Conservation (phyloP, 768 basidiomycete species). For the Calocybe indica region DNA sequence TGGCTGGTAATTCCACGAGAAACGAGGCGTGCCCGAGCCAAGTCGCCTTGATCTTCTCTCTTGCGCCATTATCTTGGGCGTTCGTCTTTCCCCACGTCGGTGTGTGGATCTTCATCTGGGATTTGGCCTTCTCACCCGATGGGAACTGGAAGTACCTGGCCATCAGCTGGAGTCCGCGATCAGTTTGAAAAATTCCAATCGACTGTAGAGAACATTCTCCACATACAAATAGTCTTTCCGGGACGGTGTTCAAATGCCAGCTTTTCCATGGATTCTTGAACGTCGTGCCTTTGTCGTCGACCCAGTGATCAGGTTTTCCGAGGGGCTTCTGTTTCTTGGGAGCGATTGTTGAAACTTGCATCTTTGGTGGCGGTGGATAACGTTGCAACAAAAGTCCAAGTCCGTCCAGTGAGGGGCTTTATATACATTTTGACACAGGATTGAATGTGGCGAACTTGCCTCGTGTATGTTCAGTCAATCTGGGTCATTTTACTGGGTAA, state of each 20-base stretch:
- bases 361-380: not conserved
- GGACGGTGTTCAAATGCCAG: conserved; percentile 8
- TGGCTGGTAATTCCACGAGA: conserved; percentile 42
- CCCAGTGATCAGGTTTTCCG: conserved; percentile 20
- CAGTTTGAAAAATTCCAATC: not conserved
- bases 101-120: conserved; percentile 25
- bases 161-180: not conserved
- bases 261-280: conserved; percentile 26
- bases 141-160: conserved; percentile 2
- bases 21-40: conserved; percentile 56
- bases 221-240: conserved; percentile 12
- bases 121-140: conserved; percentile 7
- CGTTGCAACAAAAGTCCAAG: no score
- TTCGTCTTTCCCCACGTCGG: conserved; percentile 31
- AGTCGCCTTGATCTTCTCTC: conserved; percentile 40
- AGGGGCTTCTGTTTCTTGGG: not conserved
- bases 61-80: conserved; percentile 11
- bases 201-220: not conserved
- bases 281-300: conserved; percentile 13
- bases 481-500: no score
- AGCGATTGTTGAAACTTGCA: not conserved
- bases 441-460: no score
- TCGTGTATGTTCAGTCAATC: no score
- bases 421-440: no score
- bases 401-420: no score